A percentile compares a stretch with the other conserved stretches of the same genome.
Conservation (phyloP, 805 yeast genomes). For the Barnettozyma wickerhamii region DNA sequence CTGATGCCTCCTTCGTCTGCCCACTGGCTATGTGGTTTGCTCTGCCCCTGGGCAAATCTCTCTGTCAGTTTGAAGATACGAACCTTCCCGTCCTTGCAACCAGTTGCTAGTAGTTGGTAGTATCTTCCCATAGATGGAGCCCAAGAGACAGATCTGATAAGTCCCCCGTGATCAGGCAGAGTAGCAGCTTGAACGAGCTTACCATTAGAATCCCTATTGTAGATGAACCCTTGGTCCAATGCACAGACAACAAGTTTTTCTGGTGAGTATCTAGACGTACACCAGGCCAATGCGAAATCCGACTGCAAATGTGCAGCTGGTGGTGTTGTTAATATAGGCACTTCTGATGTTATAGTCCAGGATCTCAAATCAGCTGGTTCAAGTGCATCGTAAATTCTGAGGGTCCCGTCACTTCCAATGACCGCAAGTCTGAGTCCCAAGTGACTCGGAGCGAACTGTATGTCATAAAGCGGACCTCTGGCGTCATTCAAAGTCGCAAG, state of each 20-base stretch:
- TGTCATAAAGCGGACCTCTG: slow-evolving; percentile 83
- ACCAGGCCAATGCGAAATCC: slow-evolving; percentile 85
- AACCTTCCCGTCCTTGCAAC: slow-evolving; percentile 90
- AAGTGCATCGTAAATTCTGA: slow-evolving; percentile 80
- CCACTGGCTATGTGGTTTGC: slow-evolving; percentile 6
- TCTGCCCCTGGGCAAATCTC: slow-evolving; percentile 13
- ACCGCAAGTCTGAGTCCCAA: slow-evolving; percentile 78
- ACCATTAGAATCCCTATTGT: slow-evolving; percentile 47
- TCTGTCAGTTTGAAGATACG: slow-evolving; percentile 76
- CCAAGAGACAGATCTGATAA: slow-evolving; percentile 89
- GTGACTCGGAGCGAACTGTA: slow-evolving; percentile 85
- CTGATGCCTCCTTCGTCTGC: slow-evolving; percentile 16
- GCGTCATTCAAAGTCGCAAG: slow-evolving; percentile 79
- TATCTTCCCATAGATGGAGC: slow-evolving; percentile 94
- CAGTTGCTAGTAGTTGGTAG: slow-evolving; percentile 87
- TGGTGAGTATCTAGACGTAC: slow-evolving; percentile 75
- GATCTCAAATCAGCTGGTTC: slow-evolving; percentile 84
- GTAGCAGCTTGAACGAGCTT: slow-evolving; percentile 55
- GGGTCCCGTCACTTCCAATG: slow-evolving; percentile 83
- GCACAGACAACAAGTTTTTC: slow-evolving; percentile 85
- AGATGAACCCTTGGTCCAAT: slow-evolving; percentile 82
- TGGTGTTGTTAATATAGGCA: slow-evolving; percentile 59
- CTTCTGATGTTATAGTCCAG: slow-evolving; percentile 77
- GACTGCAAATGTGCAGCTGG: slow-evolving; percentile 82
- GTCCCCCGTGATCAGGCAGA: slow-evolving; percentile 79